Percentiles rank a stretch among this genome's conserved stretches.
phyloP scores from a whole-genome alignment of 192 early-diverging fungal species.

The Entomortierella chlamydospora region DNA sequence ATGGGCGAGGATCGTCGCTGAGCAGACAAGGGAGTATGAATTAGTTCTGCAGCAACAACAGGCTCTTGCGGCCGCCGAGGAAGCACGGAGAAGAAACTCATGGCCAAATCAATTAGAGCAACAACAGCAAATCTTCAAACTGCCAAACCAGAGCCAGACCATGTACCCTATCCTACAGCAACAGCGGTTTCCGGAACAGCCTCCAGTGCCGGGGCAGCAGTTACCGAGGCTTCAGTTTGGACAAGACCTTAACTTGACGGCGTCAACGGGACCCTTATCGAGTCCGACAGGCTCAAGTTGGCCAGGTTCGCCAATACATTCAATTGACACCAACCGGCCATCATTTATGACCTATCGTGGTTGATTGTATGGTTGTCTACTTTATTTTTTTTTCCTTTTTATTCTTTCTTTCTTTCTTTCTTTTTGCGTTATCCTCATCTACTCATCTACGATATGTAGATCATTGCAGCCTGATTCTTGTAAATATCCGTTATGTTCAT shows the following conservation, averaged over 20 bases:
- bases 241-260: neutral
- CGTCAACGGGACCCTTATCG: neutral
- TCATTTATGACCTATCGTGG: conserved; percentile 29
- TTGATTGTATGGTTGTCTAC: neutral
- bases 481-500: too few species aligned
- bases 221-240: neutral
- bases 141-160: neutral
- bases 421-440: too few species aligned
- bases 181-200: conserved; percentile 5
- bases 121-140: conserved; percentile 7
- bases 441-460: too few species aligned
- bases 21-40: conserved; percentile 23
- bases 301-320: conserved; percentile 9
- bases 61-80: neutral
- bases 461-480: neutral
- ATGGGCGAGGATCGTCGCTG: conserved; percentile 19
- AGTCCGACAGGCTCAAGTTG: conserved; percentile 7
- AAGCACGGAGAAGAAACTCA: conserved; percentile 11
- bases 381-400: neutral
- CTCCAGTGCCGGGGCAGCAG: conserved; percentile 8
- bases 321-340: conserved; percentile 1
- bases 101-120: conserved; percentile 26
- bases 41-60: neutral
- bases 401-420: too few species aligned
- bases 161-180: neutral